These are phyloP conservation scores for Heritiera fomes DNA, from an alignment of 345 rosid species.

Conservation along the genomic window DNA sequence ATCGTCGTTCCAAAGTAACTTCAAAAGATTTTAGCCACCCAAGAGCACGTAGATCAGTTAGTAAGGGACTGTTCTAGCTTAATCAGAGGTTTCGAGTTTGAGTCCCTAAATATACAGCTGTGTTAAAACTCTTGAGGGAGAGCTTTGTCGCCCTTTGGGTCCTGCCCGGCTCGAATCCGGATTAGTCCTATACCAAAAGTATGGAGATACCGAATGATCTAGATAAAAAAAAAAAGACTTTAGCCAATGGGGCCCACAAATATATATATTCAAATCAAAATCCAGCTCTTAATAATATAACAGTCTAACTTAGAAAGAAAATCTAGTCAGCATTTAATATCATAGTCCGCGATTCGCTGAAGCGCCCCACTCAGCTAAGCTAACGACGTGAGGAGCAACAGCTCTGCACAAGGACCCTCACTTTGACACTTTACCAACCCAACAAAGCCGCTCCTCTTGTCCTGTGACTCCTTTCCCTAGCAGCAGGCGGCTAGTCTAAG, in stretches of 20 bases:
- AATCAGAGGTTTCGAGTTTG: too few species aligned
- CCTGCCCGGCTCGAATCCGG: too few species aligned
- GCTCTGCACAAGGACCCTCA: background rate
- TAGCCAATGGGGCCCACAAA: background rate
- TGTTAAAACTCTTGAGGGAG: too few species aligned
- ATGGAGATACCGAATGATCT: too few species aligned
- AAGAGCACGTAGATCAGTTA: too few species aligned
- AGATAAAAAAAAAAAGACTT: too few species aligned
- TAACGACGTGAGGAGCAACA: slow-evolving; percentile 1
- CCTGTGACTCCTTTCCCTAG: background rate
- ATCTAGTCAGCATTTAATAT: background rate
- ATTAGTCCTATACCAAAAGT: too few species aligned
- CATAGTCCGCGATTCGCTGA: background rate
- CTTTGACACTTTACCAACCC: slow-evolving; percentile 3
- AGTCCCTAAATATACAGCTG: too few species aligned
- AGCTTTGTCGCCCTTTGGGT: too few species aligned
- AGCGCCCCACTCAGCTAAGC: background rate
- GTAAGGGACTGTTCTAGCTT: too few species aligned
- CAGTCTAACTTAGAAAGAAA: background rate
- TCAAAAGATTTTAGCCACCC: background rate
- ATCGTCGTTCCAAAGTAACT: background rate
- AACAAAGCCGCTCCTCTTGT: background rate
- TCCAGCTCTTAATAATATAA: background rate
- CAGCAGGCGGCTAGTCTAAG: background rate
- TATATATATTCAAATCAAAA: background rate